Evolutionary conservation across 1,284 basidiomycete genomes (phyloP), one percentile per base, ranked within the genome.

Genomic region (Naganishia sp.): DNA sequence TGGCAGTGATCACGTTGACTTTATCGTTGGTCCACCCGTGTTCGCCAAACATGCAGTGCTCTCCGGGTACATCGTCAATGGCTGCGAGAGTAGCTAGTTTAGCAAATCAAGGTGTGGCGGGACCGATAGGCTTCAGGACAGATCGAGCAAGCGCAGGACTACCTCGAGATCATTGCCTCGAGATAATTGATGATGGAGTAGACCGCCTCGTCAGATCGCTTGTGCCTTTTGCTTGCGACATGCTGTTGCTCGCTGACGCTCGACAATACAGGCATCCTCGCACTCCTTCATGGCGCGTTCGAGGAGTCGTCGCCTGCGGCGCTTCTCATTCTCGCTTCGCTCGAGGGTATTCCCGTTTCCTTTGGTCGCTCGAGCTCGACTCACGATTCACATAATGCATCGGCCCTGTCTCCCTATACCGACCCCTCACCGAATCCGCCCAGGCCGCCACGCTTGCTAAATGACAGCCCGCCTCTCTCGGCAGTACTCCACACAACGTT

Each of bases 371-470:
- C 50, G 31, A 3, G 28, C 25, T 53, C 28, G 31, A 79, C 76
- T 72, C 67, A 79, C 78, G 76, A 68, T 80, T 80, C 33, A 79
- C 68, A 71, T 79, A 79, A 86, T 77, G 81, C 85, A 76, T 81
- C 66, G 70, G 72, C 70, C 77, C 81, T 81, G 70, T 79, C 23
- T 73, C 76, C 31, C 74, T 73, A 59, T 78, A 78, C 55, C 74
- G 67, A n/a, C 75, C 72, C 50, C 87, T 85, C 49, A 87, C 79
- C 50, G 81, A 82, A 80, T 94, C 92, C 1, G 94, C 92, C 94
- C 94, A 97, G 0, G 90, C 82, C 0, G 94, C 88, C 39, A 94
- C 83, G 9, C 88, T 83, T 0, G 91, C 87, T 25, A 94, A 83
- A 76, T 90, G 86, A 75, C 92, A 92, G n/a, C 78, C 74, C 3